Evolutionary conservation across 2,329 filamentous ascomycete genomes (phyloP), one percentile per base, ranked within the genome.

Genomic region (Colletotrichum costaricense): DNA sequence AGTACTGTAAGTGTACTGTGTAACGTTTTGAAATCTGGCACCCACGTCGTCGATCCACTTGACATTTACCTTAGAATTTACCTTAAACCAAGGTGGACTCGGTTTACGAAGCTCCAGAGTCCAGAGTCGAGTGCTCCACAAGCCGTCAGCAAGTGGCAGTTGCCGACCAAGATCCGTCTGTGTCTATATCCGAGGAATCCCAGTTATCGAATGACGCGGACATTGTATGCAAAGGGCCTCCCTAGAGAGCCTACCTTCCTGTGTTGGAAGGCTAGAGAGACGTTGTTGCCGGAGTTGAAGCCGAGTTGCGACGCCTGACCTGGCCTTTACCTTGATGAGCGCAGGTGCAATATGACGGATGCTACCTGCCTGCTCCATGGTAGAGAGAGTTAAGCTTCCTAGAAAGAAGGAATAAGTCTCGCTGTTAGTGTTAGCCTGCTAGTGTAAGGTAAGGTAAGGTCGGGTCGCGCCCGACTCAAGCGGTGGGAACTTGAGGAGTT

Each of bases 401-500:
- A 65, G 16, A 30, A 56, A 28, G 42, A 49, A 49, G 19, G 42
- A n/a, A 16, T 1, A n/a, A 8, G 42, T 49, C 42, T 49, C 19
- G 42, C 16, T n/a, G 19, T n/a, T n/a, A 49, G 42, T 49, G 19
- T n/a, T 8, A 49, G 30, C 14, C 14, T 42, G 6, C 2, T 42
- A 19, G 38, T 42, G 38, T 7, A 16, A 16, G 38, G 38, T 42
- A 16, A 16, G 14, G 14, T 19, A 19, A 42, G 11, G 54, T 69
- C 65, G 69, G 69, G 65, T 69, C 42, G 42, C 28, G 58, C 55
- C 69, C 65, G 69, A 68, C 65, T 72, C 49, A 22, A 42, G 63
- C 46, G 38, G 54, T 33, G 52, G 49, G 63, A 33, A 58, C 26
- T 57, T 49, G 67, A 52, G 52, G 28, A 69, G 12, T 28, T 28